Base-by-base conservation (phyloP, 1,284 basidiomycete genomes). In the Rhodotorula sp. region DNA sequence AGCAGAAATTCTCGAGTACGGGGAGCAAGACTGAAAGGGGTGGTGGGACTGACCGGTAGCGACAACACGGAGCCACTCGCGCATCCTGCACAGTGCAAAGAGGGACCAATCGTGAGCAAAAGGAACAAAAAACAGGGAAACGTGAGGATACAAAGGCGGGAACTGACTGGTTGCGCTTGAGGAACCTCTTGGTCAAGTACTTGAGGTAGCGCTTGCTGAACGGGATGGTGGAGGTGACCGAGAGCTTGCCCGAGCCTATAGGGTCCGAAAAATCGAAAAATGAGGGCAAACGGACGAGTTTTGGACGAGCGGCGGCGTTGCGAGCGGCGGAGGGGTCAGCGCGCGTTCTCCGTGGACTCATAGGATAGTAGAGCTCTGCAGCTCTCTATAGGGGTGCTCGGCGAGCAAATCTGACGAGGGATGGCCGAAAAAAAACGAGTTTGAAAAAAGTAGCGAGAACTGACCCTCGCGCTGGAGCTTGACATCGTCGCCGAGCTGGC, bases 171-270 rank as follows among this genome's bases (percentile, higher is more conserved):
- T 79, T 68, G 78, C 76, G 71, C 75, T 76, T 76, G 43, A 76
- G 63, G 70, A 74, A 76, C 79, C 81, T 81, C 80, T 83, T 83
- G 74, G 82, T 82, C 29, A 83, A 74, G 79, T 82, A 79, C 34
- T 97, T 83, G 78, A 83, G 80, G 80, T 83, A 83, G 63, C 82
- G 80, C 73, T 76, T 79, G n/a, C 81, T 82, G 77, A 83, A 81
- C 73, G 82, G 80, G 67, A 82, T 80, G 70, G 78, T 78, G 69
- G 82, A 80, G 74, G 79, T 81, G 34, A 43, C 39, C 39, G 39
- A 43, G 39, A 43, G 39, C 39, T 43, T 43, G 39, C 39, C 39
- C 39, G 39, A 43, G 39, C 39, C 39, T 43, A 43, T 43, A 43
- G 39, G 39, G 39, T 43, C 39, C 12, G 10, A 14, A 43, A 43